phyloP scores from a whole-genome alignment of 73 alveolate species.

The Paramecium sexaurelia region DNA sequence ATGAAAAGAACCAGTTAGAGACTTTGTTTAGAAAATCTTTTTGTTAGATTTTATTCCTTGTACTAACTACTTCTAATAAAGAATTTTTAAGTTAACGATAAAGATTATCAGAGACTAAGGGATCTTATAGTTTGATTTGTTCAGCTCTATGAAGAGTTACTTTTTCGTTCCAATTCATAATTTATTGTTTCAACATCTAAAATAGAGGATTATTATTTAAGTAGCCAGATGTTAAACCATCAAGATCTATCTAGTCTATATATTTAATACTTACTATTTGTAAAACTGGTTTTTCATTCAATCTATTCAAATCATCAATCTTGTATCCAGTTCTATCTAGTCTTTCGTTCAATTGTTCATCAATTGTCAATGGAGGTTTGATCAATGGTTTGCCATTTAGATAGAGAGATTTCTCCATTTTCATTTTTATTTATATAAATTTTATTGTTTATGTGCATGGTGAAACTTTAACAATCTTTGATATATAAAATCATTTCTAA shows the following conservation, averaged over 20 bases:
- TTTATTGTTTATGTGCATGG: background rate
- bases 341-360: background rate
- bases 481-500: background rate
- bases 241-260: conserved; percentile 30
- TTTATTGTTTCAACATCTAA: background rate
- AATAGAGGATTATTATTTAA: background rate
- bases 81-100: conserved; percentile 8
- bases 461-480: background rate
- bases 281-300: background rate
- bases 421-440: background rate
- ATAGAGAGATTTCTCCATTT: background rate
- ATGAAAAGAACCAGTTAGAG: background rate
- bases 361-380: conserved; percentile 26
- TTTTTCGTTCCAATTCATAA: conserved; percentile 55
- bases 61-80: background rate
- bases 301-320: background rate
- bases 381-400: conserved; percentile 40
- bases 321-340: conserved; percentile 25
- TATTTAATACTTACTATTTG: background rate
- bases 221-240: background rate
- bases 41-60: conserved; percentile 2
- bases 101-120: background rate
- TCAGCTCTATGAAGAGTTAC: conserved; percentile 11
- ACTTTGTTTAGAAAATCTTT: background rate
- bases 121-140: background rate